Evolutionary conservation across 2,329 filamentous ascomycete species (phyloP), one percentile per base, ranked within the genome.

Genomic region (Leptographium lundbergii): DNA sequence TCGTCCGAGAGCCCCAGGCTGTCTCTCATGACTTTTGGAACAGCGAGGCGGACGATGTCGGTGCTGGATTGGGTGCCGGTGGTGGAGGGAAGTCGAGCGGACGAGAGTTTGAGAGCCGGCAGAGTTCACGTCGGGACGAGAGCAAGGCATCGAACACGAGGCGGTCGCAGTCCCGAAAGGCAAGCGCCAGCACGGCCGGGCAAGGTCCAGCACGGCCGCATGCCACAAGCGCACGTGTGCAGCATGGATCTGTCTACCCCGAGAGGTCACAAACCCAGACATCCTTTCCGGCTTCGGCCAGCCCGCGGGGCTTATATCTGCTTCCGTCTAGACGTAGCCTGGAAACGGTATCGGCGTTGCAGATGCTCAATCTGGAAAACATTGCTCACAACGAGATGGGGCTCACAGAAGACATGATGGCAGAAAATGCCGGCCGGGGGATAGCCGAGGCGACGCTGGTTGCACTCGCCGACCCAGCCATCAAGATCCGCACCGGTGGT

Each of bases 291-390:
- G 58, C 64, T 29, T 60, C 67, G 6, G 61, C 55, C 4, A 19
- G 32, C 9, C 32, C 63, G 11, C 67, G 69, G 34, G 78, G 79
- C 1, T 77, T 85, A 56, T 84, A 81, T 65, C 70, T 81, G 39
- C 66, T 77, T 22, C 77, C 76, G 10, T 81, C 81, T 2, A 77
- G 79, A 64, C 79, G 80, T 42, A 80, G 78, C 14, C 73, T 85
- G 32, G 83, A 86, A 65, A 76, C 81, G 6, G 81, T 87, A 34
- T 86, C 83, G 22, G 80, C 92, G 6, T 76, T 94, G 47, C 90
- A 95, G 68, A 94, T 96, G 82, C 81, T 95, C 32, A 92, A 94
- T 62, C 81, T 97, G 1, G 94, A 97, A 72, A 91, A 94, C 67
- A 88, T 95, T 59, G 91, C 91, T 0, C 86, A 91, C 61, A 87